Evolutionary conservation across 768 basidiomycete genomes (phyloP).

Genomic region (Postia placenta): DNA sequence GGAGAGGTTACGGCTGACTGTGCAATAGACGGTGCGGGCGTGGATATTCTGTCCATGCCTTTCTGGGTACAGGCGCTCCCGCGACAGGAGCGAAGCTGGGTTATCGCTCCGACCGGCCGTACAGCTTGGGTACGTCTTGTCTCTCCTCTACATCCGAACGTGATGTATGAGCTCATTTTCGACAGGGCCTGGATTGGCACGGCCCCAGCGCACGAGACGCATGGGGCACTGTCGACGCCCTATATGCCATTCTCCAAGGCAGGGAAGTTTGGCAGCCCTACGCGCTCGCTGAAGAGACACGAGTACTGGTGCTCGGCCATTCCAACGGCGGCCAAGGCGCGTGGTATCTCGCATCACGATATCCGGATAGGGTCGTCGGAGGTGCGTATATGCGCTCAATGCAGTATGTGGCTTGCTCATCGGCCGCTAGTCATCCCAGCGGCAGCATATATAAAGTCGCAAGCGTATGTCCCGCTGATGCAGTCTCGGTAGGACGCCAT

Average conservation of each 20-base stretch:
- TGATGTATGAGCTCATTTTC: neutral
- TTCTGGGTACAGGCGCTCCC: slow-evolving; percentile 66
- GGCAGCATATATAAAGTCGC: slow-evolving; percentile 82
- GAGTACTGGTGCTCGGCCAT: slow-evolving; percentile 75
- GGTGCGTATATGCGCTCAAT: slow-evolving; percentile 31
- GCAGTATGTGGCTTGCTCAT: neutral
- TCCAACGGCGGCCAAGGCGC: slow-evolving; percentile 92
- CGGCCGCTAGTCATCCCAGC: slow-evolving; percentile 59
- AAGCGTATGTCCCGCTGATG: slow-evolving; percentile 73
- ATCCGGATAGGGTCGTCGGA: slow-evolving; percentile 68
- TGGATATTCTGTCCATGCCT: slow-evolving; percentile 48
- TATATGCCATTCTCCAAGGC: slow-evolving; percentile 39
- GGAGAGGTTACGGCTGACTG: neutral
- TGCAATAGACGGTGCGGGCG: slow-evolving; percentile 76
- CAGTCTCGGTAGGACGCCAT: slow-evolving; percentile 50
- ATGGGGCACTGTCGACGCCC: slow-evolving; percentile 54
- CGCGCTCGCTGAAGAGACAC: slow-evolving; percentile 31
- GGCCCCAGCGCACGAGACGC: slow-evolving; percentile 73
- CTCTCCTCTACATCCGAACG: neutral
- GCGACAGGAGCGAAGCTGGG: slow-evolving; percentile 58
- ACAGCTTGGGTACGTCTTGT: slow-evolving; percentile 64
- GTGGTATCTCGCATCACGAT: slow-evolving; percentile 73
- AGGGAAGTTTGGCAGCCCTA: slow-evolving; percentile 35
- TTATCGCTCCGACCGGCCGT: slow-evolving; percentile 74
- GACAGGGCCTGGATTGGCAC: slow-evolving; percentile 88